Evolutionary conservation across 352 stramenopile genomes (phyloP).

Genomic region (Phytophthora citricola): DNA sequence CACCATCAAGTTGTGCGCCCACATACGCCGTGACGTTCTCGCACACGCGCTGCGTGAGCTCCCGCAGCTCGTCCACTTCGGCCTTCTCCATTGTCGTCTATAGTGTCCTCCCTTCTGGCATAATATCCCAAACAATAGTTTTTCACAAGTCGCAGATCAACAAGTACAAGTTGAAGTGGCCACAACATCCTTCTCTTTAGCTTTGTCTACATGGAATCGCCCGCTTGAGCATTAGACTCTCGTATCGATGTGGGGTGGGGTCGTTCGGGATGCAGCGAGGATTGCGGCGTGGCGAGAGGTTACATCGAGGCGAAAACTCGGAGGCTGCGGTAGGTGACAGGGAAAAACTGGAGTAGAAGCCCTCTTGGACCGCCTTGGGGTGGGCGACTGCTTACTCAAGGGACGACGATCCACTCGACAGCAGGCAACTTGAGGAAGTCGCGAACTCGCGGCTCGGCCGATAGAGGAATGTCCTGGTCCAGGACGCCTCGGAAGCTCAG

Average conservation of each 20-base stretch:
- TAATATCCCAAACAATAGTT: slow-evolving; percentile 11
- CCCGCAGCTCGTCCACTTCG: slow-evolving; percentile 61
- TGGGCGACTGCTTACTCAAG: slow-evolving; percentile 40
- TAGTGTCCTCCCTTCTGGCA: slow-evolving; percentile 8
- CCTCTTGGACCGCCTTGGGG: slow-evolving; percentile 14
- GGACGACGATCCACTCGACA: slow-evolving; percentile 77
- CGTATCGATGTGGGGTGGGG: slow-evolving; percentile 31
- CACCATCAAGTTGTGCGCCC: slow-evolving; percentile 69
- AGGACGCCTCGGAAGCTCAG: slow-evolving; percentile 71
- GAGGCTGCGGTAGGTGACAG: slow-evolving; percentile 31
- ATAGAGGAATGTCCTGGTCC: slow-evolving; percentile 72
- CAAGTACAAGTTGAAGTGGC: not conserved
- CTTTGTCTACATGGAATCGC: slow-evolving; percentile 61
- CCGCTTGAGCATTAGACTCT: slow-evolving; percentile 41
- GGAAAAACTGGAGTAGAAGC: slow-evolving; percentile 33
- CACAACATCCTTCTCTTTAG: slow-evolving; percentile 11
- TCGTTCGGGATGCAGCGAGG: slow-evolving; percentile 21
- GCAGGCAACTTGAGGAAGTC: slow-evolving; percentile 69
- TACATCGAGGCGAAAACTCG: slow-evolving; percentile 39
- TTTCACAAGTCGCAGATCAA: slow-evolving; percentile 36
- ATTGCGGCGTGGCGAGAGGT: slow-evolving; percentile 32
- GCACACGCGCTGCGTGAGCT: slow-evolving; percentile 71
- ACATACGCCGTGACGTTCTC: slow-evolving; percentile 76
- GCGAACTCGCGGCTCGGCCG: slow-evolving; percentile 69
- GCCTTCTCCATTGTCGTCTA: slow-evolving; percentile 62